These are phyloP conservation scores for Trifolium pratense DNA, from an alignment of 306 rosid species.

Conservation along the genomic window DNA sequence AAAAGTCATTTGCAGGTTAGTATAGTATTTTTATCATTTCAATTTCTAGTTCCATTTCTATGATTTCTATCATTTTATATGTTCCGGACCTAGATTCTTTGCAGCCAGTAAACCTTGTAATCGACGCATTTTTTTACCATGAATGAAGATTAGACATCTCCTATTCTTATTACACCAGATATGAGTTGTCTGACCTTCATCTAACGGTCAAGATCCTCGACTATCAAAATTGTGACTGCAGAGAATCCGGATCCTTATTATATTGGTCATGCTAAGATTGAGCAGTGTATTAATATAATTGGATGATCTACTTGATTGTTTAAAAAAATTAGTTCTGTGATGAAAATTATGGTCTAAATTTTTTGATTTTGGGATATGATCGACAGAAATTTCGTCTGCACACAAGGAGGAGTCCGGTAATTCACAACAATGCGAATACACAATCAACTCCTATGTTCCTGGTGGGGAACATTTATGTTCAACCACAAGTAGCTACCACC, in stretches of 20 bases:
- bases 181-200: neutral
- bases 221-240: neutral
- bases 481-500: conserved; percentile 59
- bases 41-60: no score
- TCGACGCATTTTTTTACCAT: neutral
- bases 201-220: no score
- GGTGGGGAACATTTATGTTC: conserved; percentile 84
- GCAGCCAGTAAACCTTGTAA: neutral
- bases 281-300: no score
- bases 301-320: neutral
- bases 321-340: neutral
- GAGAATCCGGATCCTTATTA: neutral
- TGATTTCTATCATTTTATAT: no score
- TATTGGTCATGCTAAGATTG: no score
- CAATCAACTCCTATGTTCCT: conserved; percentile 69
- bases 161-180: neutral
- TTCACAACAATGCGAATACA: conserved; percentile 51
- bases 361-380: neutral
- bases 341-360: neutral
- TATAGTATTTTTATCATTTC: neutral
- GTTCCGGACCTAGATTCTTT: neutral
- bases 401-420: conserved; percentile 63
- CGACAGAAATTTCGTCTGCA: conserved; percentile 85
- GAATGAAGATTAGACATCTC: neutral
- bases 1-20: conserved; percentile 97